Evolutionary conservation across 768 basidiomycete species (phyloP).

Genomic region (Pleurotus eryngii): DNA sequence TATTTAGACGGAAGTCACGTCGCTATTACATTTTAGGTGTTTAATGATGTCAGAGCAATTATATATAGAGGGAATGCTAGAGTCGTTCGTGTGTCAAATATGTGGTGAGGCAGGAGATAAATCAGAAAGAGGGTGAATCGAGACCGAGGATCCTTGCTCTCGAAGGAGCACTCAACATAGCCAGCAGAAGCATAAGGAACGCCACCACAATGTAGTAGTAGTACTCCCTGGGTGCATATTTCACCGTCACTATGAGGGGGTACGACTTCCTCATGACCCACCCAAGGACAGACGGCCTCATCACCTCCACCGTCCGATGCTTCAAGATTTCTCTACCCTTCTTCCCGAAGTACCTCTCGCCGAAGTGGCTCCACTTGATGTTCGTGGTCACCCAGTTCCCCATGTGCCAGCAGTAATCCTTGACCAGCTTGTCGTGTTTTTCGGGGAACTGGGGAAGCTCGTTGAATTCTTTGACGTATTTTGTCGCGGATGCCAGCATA

Average conservation of each 20-base stretch:
- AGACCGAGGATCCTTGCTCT: no score
- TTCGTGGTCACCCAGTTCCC: slow-evolving; percentile 51
- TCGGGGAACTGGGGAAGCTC: slow-evolving; percentile 39
- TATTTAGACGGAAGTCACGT: no score
- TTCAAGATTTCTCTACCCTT: slow-evolving; percentile 29
- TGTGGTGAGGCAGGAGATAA: no score
- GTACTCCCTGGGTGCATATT: slow-evolving; percentile 1
- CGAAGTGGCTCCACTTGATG: slow-evolving; percentile 48
- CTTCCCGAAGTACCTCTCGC: slow-evolving; percentile 36
- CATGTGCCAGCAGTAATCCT: slow-evolving; percentile 41
- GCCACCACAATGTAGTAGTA: not conserved
- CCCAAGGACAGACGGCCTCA: not conserved
- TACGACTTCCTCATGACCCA: not conserved
- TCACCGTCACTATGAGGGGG: not conserved
- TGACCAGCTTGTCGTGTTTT: slow-evolving; percentile 37
- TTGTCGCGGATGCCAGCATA: slow-evolving; percentile 32
- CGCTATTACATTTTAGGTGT: no score
- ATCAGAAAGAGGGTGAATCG: no score
- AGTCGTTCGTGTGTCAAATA: no score
- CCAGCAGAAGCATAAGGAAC: no score
- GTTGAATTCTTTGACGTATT: slow-evolving; percentile 32
- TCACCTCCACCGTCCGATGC: not conserved
- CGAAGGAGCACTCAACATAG: no score
- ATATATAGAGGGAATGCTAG: no score
- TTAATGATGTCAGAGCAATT: no score